Evolutionary conservation across 345 rosid genomes (phyloP).

Genomic region (Hibiscus tridactylites): DNA sequence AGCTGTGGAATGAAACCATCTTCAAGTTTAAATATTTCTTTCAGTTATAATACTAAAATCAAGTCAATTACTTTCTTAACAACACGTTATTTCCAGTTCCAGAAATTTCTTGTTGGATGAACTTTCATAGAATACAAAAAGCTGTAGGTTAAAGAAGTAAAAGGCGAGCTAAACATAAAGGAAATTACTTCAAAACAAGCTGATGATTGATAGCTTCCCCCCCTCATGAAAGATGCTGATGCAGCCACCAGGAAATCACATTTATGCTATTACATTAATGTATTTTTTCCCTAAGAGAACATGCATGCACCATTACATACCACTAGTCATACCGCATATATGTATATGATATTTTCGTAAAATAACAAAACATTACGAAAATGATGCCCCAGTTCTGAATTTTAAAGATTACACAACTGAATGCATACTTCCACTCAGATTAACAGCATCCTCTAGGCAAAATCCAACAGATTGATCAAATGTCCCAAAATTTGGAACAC

Average conservation of each 20-base stretch:
- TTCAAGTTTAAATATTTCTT: neutral
- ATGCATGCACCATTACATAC: neutral
- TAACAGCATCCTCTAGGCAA: constrained; percentile 24
- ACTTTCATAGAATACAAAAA: no score
- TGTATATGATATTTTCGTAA: neutral
- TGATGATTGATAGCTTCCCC: neutral
- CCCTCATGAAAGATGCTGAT: neutral
- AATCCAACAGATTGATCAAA: constrained; percentile 24
- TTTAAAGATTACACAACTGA: neutral
- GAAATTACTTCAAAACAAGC: no score
- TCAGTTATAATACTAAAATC: neutral
- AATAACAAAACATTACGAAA: neutral
- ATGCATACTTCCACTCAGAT: constrained; percentile 30
- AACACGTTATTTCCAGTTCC: neutral
- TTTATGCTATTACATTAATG: neutral
- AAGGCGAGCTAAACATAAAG: no score
- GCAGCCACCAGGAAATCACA: neutral
- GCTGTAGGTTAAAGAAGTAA: no score
- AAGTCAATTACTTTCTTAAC: neutral
- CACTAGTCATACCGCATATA: neutral
- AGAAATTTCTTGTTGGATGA: no score
- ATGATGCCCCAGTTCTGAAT: neutral
- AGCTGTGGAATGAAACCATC: constrained; percentile 1
- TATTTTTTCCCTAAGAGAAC: no score
- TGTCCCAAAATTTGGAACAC: constrained; percentile 21